A percentile compares a stretch with the other conserved stretches of the same genome.
phyloP scores from a whole-genome alignment of 2,329 filamentous ascomycete species.

The Bipolaris gigantea region DNA sequence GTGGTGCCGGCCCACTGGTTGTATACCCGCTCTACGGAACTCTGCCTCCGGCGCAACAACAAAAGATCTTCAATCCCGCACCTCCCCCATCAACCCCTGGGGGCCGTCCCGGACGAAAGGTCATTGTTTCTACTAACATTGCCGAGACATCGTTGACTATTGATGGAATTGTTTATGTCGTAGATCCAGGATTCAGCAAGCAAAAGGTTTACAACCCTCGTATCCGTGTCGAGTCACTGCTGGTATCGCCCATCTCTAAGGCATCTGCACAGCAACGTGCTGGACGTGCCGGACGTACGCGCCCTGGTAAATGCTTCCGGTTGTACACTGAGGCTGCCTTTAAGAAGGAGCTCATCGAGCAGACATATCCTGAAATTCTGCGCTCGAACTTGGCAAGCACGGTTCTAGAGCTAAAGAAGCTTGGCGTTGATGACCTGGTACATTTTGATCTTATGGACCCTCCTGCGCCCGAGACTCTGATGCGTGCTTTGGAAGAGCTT shows the following conservation, averaged over 20 bases:
- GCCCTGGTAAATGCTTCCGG: slow-evolving; percentile 97
- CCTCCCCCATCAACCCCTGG: slow-evolving; percentile 72
- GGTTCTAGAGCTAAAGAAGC: slow-evolving; percentile 94
- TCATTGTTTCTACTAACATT: slow-evolving; percentile 95
- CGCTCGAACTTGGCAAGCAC: slow-evolving; percentile 94
- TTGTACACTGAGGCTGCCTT: slow-evolving; percentile 94
- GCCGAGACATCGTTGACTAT: slow-evolving; percentile 97
- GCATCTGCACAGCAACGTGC: slow-evolving; percentile 96
- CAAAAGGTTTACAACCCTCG: slow-evolving; percentile 99
- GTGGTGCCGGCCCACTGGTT: slow-evolving; percentile 83
- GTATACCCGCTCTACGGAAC: slow-evolving; percentile 95
- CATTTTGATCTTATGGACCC: slow-evolving; percentile 99
- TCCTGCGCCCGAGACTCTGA: slow-evolving; percentile 94
- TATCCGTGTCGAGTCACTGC: slow-evolving; percentile 90
- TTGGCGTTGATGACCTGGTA: slow-evolving; percentile 91
- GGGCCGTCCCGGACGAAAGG: slow-evolving; percentile 87
- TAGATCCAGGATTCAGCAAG: slow-evolving; percentile 99
- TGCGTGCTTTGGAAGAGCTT: slow-evolving; percentile 94
- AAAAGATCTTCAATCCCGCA: slow-evolving; percentile 90
- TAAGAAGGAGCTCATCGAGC: slow-evolving; percentile 96
- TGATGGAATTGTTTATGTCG: slow-evolving; percentile 97
- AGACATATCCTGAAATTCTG: slow-evolving; percentile 94
- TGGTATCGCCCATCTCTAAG: slow-evolving; percentile 98
- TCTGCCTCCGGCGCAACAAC: slow-evolving; percentile 88
- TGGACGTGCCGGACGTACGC: slow-evolving; percentile 98